Evolutionary conservation across 176 grass and related monocot species (phyloP).

Genomic region (Oryza australiensis): DNA sequence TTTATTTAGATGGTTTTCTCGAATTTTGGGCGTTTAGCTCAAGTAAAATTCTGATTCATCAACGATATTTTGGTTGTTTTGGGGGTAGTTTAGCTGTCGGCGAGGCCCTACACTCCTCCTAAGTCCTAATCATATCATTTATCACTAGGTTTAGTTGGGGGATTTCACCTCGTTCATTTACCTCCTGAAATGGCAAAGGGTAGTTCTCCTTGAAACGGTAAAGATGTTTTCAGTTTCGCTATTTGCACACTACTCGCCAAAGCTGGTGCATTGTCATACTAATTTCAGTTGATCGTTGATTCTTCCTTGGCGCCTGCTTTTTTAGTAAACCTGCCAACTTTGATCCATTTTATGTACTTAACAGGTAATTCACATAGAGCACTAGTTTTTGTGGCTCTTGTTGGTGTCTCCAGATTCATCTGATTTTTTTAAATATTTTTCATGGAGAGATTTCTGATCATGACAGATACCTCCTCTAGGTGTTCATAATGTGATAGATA

Average conservation of each 20-base stretch:
- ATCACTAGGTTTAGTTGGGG: neutral
- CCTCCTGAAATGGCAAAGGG: neutral
- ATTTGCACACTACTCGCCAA: neutral
- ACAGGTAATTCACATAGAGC: neutral
- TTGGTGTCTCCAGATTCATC: neutral
- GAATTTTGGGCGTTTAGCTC: neutral
- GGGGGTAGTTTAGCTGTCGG: neutral
- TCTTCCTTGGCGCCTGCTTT: neutral
- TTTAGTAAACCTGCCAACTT: neutral
- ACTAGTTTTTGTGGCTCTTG: neutral
- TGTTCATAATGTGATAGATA: neutral
- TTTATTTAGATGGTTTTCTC: neutral
- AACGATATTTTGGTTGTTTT: neutral
- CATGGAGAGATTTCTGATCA: neutral
- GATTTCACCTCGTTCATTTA: constrained; percentile 13
- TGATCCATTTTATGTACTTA: neutral
- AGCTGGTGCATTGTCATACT: neutral
- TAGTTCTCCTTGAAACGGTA: neutral
- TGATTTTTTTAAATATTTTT: neutral
- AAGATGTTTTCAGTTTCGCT: neutral
- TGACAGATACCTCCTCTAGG: neutral
- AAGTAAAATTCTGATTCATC: neutral
- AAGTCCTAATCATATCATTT: neutral
- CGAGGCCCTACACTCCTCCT: neutral
- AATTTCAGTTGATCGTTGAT: neutral